Base-by-base conservation (phyloP, 2,329 filamentous ascomycete genomes). In the Mycogone perniciosa region DNA sequence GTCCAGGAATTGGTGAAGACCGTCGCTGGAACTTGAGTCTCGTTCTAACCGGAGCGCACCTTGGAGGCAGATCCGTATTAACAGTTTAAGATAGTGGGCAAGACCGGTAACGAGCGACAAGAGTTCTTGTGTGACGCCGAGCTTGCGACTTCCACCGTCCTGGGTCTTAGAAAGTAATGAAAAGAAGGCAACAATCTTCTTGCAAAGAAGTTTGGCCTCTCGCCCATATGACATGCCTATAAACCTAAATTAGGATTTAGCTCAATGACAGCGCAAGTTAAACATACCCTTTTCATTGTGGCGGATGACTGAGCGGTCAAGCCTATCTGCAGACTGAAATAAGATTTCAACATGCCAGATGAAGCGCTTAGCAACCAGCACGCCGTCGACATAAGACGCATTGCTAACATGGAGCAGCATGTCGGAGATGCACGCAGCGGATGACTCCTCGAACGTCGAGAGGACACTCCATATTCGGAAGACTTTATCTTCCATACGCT, bases 341-440 rank as follows among this genome's bases (percentile, higher is more conserved):
- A 99, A 76, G 38, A 99, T 83, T 61, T 99, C 91, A 50, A 99
- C 89, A 64, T 99, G 93, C 65, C 86, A 86, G 58, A 99, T 99
- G 71, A 99, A 99, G 64, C 88, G 89, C 70, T 93, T 95, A 27
- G 93, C 93, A 27, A 96, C 88, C 63, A 96, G 79, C 37, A 99
- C 90, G 20, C 93, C 93, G 64, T 97, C 92, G 52, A 96, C 81
- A 66, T 97, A 97, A 26, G 89, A 89, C 34, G 92, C 93, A 66
- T 99, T 99, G 76, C 92, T 97, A 55, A 99, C 93, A 67, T 99
- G 92, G 51, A 99, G 76, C 44, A 99, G 82, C 93, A 99, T 99
- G 66, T 99, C 93, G 9, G 93, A 97, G 59, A 99, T 99, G 72
- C 93, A 97, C 9, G 92, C 93, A 4, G 93, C 93, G 3, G 92